These are phyloP conservation scores for Phaeosphaeriaceae sp. DNA, from an alignment of 2,329 filamentous ascomycete genomes.

Conservation along the genomic window DNA sequence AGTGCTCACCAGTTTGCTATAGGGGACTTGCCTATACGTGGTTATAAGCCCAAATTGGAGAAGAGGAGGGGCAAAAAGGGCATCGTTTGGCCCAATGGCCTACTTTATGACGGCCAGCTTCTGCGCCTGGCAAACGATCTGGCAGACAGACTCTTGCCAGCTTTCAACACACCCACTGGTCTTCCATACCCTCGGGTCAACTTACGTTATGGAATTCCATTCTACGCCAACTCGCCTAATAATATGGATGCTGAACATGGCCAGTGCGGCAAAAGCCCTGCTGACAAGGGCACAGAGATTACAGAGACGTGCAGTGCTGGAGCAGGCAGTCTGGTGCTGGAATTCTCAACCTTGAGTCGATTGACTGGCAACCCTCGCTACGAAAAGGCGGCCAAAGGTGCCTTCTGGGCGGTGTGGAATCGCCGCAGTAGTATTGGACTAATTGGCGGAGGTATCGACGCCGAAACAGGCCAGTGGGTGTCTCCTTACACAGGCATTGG, in stretches of 20 bases:
- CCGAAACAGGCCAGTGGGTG: slow-evolving; percentile 88
- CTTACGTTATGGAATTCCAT: slow-evolving; percentile 86
- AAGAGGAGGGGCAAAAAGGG: slow-evolving; percentile 43
- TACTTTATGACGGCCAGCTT: slow-evolving; percentile 87
- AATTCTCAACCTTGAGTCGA: slow-evolving; percentile 89
- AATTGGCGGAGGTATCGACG: slow-evolving; percentile 90
- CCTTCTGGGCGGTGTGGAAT: slow-evolving; percentile 97
- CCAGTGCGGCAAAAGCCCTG: slow-evolving; percentile 54
- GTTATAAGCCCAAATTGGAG: slow-evolving; percentile 66
- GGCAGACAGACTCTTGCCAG: slow-evolving; percentile 81
- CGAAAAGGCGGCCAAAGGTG: slow-evolving; percentile 85
- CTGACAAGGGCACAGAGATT: slow-evolving; percentile 67
- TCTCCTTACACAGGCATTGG: slow-evolving; percentile 91
- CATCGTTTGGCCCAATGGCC: slow-evolving; percentile 76
- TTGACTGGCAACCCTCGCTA: slow-evolving; percentile 87
- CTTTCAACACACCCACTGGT: slow-evolving; percentile 89
- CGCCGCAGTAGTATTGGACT: slow-evolving; percentile 83
- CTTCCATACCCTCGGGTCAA: slow-evolving; percentile 96
- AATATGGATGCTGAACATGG: slow-evolving; percentile 63
- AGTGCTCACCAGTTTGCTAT: slow-evolving; percentile 94
- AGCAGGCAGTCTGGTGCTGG: slow-evolving; percentile 91
- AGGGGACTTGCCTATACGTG: slow-evolving; percentile 84
- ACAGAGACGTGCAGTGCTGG: slow-evolving; percentile 97
- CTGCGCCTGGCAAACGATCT: slow-evolving; percentile 88
- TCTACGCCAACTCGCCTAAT: slow-evolving; percentile 85